A percentile compares a stretch with the other conserved stretches of the same genome.
Conservation (phyloP, 495 filamentous ascomycete species). For the Penicillium dipodomyicola region DNA sequence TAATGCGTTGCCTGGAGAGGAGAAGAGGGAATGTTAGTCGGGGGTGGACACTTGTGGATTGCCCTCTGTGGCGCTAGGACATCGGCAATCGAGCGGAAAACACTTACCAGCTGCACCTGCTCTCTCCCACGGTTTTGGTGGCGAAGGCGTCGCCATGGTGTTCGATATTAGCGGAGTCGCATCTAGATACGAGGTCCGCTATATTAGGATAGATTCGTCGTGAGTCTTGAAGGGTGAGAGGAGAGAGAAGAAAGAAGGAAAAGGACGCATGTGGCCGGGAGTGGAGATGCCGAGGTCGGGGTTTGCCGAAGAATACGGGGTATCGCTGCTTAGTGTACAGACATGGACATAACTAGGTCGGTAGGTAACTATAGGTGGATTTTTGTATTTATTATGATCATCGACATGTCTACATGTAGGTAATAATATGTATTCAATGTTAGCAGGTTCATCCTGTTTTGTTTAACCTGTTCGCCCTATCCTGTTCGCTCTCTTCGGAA, state of each 20-base stretch:
- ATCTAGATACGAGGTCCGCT: constrained; percentile 23
- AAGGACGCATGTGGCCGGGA: constrained; percentile 31
- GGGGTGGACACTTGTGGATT: constrained; percentile 11
- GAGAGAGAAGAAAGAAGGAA: constrained; percentile 19
- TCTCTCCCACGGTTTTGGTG: constrained; percentile 95
- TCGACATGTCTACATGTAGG: neutral
- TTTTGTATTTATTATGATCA: neutral
- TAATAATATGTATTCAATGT: neutral
- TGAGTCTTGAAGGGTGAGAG: constrained; percentile 15
- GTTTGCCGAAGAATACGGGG: constrained; percentile 18
- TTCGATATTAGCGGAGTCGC: constrained; percentile 32
- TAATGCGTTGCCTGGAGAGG: constrained; percentile 33
- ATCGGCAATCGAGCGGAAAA: constrained; percentile 15
- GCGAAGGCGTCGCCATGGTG: constrained; percentile 63
- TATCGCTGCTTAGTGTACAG: no score
- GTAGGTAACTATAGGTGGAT: neutral
- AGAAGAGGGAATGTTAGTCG: constrained; percentile 5
- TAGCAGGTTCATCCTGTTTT: neutral
- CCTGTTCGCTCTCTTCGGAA: neutral
- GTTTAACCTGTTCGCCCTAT: neutral
- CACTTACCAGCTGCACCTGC: constrained; percentile 61
- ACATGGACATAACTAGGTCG: no score
- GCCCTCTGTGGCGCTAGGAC: constrained; percentile 8
- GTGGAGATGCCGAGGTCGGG: constrained; percentile 36
- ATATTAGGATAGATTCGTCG: constrained; percentile 14